Evolutionary conservation across 345 rosid species (phyloP).

Genomic region (Anacardium occidentale): DNA sequence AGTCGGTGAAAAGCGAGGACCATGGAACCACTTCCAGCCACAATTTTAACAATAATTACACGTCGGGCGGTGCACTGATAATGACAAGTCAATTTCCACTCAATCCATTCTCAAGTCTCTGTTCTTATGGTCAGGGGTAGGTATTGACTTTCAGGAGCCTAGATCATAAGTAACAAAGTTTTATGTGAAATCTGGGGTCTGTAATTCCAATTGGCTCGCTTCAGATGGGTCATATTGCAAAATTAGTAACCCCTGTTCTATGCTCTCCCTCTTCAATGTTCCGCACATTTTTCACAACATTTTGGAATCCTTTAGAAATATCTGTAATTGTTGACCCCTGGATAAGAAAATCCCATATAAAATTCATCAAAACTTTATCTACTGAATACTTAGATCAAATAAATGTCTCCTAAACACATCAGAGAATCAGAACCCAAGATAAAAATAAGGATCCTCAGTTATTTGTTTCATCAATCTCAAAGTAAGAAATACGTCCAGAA

Average conservation of each 20-base stretch:
- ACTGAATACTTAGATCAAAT: background rate
- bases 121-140: background rate
- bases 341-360: background rate
- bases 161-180: background rate
- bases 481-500: background rate
- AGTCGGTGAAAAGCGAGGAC: conserved; percentile 26
- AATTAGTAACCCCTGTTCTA: too few relatives aligned
- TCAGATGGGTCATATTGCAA: background rate
- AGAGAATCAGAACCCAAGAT: background rate
- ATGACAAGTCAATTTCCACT: conserved; percentile 21
- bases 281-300: too few relatives aligned
- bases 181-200: background rate
- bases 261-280: too few relatives aligned
- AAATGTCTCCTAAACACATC: background rate
- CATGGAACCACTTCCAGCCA: background rate
- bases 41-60: conserved; percentile 20
- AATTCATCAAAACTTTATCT: too few relatives aligned
- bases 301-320: too few relatives aligned
- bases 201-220: background rate
- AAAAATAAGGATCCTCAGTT: background rate
- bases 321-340: background rate
- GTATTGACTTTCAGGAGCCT: background rate
- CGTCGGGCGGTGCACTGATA: conserved; percentile 55
- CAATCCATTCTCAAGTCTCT: background rate
- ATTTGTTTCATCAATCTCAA: background rate